Conservation (phyloP, 495 filamentous ascomycete species). For the Podospora pseudopauciseta region DNA sequence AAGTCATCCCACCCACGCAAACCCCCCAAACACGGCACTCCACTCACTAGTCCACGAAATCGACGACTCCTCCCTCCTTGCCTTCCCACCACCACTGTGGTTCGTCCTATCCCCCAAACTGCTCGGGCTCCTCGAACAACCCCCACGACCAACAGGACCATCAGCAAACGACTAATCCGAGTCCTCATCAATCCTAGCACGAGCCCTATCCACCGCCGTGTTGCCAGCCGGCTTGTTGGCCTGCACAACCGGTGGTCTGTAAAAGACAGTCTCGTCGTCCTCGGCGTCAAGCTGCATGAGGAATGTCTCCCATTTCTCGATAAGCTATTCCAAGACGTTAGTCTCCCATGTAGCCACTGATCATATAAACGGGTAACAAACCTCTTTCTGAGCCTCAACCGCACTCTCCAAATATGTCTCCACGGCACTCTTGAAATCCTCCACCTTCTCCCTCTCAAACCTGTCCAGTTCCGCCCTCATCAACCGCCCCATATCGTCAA, state of each 20-base stretch:
- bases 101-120: not conserved
- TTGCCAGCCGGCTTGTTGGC: constrained; percentile 43
- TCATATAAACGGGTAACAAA: constrained; percentile 37
- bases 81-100: not conserved
- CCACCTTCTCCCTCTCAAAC: constrained; percentile 96
- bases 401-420: constrained; percentile 96
- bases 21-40: not conserved
- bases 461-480: constrained; percentile 88
- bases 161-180: constrained; percentile 39
- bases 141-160: not conserved
- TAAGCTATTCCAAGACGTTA: constrained; percentile 58
- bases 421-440: constrained; percentile 97
- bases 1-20: constrained; percentile 2
- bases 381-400: constrained; percentile 98
- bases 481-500: constrained; percentile 95
- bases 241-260: constrained; percentile 55
- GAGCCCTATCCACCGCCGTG: constrained; percentile 48
- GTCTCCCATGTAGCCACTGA: not conserved
- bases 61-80: not conserved
- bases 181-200: constrained; percentile 50
- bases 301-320: constrained; percentile 98
- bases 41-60: not conserved
- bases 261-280: constrained; percentile 79
- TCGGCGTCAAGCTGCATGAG: constrained; percentile 90
- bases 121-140: not conserved